Conservation (phyloP, 1,284 basidiomycete species). For the Ganoderma sinense region DNA sequence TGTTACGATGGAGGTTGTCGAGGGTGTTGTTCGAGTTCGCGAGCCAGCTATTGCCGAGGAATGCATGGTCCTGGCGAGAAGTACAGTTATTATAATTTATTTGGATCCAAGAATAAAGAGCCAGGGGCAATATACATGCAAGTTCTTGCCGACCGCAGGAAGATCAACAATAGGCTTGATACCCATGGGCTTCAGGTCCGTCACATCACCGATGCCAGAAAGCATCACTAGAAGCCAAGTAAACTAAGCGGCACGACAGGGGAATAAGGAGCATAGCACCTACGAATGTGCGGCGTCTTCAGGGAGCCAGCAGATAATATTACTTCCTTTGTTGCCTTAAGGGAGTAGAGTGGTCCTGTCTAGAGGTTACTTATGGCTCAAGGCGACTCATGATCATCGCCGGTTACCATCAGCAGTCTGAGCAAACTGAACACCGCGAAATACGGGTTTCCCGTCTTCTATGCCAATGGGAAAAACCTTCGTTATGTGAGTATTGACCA, state of each 20-base stretch:
- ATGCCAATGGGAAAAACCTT: constrained; percentile 40
- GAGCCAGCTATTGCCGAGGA: constrained; percentile 23
- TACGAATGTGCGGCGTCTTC: constrained; percentile 48
- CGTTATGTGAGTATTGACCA: constrained; percentile 48
- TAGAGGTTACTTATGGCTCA: neutral
- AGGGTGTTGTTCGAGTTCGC: constrained; percentile 31
- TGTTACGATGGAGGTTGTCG: constrained; percentile 26
- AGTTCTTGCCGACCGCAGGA: constrained; percentile 48
- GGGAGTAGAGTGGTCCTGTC: constrained; percentile 19
- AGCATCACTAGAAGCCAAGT: constrained; percentile 31
- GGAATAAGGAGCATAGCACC: constrained; percentile 10
- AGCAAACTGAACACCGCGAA: constrained; percentile 43
- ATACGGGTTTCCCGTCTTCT: constrained; percentile 28
- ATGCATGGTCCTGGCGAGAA: constrained; percentile 38
- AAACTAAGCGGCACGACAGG: no score
- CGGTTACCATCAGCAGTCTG: constrained; percentile 26
- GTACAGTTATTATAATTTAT: neutral
- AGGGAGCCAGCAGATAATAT: constrained; percentile 44
- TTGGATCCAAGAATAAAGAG: neutral
- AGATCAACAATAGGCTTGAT: constrained; percentile 42
- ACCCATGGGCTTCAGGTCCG: constrained; percentile 39
- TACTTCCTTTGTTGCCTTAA: constrained; percentile 33
- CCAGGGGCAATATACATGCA: constrained; percentile 33
- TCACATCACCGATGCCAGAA: constrained; percentile 50
- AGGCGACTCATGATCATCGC: neutral